These are phyloP conservation scores for Aurantiochytrium sp. DNA, from an alignment of 108 stramenopile species.

Conservation along the genomic window DNA sequence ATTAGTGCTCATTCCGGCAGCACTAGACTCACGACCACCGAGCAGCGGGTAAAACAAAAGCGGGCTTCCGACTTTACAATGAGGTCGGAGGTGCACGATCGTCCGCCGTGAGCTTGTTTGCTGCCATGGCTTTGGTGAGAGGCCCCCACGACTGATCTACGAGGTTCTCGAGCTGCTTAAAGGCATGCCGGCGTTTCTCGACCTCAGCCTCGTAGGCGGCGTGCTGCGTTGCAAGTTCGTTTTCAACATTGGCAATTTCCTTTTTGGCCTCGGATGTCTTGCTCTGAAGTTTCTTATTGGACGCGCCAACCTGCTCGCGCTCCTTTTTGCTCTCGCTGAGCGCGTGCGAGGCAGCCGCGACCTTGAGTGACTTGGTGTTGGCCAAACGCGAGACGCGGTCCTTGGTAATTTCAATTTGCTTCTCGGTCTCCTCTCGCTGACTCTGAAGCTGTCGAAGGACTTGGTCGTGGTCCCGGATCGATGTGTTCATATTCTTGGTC, in stretches of 20 bases:
- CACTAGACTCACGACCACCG: no score
- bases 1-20: no score
- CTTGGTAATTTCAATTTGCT: neutral
- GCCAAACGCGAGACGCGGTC: neutral
- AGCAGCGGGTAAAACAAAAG: neutral
- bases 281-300: neutral
- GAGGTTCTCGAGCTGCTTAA: neutral
- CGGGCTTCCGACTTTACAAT: neutral
- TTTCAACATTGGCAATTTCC: neutral
- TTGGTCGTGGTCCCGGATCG: neutral
- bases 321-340: neutral
- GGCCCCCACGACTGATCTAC: neutral
- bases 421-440: neutral
- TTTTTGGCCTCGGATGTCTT: neutral
- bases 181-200: neutral
- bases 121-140: neutral
- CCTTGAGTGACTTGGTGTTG: neutral
- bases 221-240: neutral
- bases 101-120: neutral
- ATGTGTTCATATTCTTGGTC: neutral
- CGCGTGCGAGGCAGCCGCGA: conserved; percentile 1
- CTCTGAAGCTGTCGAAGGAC: neutral
- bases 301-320: neutral
- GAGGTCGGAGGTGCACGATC: no score
- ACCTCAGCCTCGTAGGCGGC: neutral